These are phyloP conservation scores for Gossypium trilobum DNA, from an alignment of 441 rosid genomes.

Conservation along the genomic window DNA sequence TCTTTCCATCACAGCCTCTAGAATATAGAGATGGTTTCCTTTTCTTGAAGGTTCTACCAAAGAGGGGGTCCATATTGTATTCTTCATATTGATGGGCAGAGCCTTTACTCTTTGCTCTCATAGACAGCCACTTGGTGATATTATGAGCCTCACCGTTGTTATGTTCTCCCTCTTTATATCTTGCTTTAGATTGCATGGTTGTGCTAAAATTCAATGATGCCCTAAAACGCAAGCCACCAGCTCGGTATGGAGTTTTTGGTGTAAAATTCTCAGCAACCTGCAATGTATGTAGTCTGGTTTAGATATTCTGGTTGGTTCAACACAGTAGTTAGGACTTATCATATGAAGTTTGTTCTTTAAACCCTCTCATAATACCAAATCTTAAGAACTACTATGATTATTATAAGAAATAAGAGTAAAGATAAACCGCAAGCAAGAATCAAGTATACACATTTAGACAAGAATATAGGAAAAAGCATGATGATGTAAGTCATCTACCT, in stretches of 20 bases:
- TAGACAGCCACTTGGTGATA: not conserved
- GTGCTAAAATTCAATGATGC: not conserved
- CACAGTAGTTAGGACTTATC: not conserved
- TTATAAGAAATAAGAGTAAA: not conserved
- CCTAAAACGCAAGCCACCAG: slow-evolving; percentile 10
- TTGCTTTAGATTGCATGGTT: slow-evolving; percentile 2
- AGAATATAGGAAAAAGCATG: slow-evolving; percentile 2
- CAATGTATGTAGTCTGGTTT: slow-evolving; percentile 6
- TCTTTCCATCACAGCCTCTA: not conserved
- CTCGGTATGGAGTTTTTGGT: not conserved
- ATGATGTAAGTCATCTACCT: slow-evolving; percentile 21
- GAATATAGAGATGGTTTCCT: not conserved
- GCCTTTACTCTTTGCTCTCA: slow-evolving; percentile 3
- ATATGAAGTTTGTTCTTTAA: not conserved
- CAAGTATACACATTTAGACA: not conserved
- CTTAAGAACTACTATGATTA: not conserved
- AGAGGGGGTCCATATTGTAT: not conserved
- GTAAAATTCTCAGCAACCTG: slow-evolving; percentile 17
- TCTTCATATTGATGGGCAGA: slow-evolving; percentile 2
- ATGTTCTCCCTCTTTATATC: not conserved
- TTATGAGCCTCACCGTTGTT: not conserved
- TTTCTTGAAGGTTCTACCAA: slow-evolving; percentile 20
- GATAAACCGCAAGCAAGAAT: no score
- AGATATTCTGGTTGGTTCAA: not conserved
- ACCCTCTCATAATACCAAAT: not conserved